These are phyloP conservation scores for Venturia effusa DNA, from an alignment of 2,329 filamentous ascomycete genomes.

Conservation along the genomic window DNA sequence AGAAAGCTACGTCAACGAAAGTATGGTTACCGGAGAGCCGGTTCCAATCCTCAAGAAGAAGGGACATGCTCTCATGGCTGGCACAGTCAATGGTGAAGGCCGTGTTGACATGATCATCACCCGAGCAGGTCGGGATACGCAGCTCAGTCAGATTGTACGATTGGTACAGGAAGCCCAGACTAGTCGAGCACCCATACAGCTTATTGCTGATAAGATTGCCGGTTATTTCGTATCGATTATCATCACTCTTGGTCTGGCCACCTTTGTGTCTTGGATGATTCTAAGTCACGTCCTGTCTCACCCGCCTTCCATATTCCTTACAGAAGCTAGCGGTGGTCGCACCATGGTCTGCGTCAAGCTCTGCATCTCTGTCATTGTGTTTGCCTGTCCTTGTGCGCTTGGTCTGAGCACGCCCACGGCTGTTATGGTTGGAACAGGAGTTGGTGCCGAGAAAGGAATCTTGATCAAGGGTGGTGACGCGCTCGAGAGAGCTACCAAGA, in stretches of 20 bases:
- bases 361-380: constrained; percentile 96
- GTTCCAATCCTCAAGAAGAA: constrained; percentile 88
- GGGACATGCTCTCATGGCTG: constrained; percentile 71
- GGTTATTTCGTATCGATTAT: constrained; percentile 92
- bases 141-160: constrained; percentile 95
- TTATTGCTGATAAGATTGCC: constrained; percentile 79
- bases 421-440: constrained; percentile 97
- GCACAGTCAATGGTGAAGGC: constrained; percentile 90
- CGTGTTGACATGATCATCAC: constrained; percentile 88
- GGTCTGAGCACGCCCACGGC: constrained; percentile 91
- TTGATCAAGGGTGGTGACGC: constrained; percentile 95
- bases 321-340: constrained; percentile 73
- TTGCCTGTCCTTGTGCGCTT: constrained; percentile 94
- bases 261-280: constrained; percentile 89
- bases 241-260: constrained; percentile 69
- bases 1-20: constrained; percentile 91
- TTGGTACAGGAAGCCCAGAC: constrained; percentile 98
- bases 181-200: constrained; percentile 84
- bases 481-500: constrained; percentile 78
- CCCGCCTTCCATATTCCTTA: constrained; percentile 80
- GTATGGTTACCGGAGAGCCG: constrained; percentile 96
- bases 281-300: constrained; percentile 74
- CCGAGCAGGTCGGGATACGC: constrained; percentile 84
- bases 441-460: constrained; percentile 91
- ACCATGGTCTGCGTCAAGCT: constrained; percentile 96